phyloP scores from a whole-genome alignment of 352 stramenopile species.

The Phytophthora sansomeana region DNA sequence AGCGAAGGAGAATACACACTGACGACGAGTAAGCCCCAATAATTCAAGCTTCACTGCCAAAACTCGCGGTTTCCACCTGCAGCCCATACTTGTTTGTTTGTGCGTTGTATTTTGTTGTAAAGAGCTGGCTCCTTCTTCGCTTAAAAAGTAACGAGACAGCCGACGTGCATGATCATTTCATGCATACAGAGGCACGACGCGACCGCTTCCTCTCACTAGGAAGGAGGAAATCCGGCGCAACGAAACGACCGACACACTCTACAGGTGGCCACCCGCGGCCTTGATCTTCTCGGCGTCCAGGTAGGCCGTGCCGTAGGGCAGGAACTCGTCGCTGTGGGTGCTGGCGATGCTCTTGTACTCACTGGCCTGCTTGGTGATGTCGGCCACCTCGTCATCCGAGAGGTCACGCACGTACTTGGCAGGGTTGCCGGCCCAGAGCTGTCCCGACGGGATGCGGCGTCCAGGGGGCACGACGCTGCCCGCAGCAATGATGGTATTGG shows the following conservation, averaged over 20 bases:
- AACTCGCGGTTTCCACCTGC: not conserved
- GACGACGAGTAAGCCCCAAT: slow-evolving; percentile 54
- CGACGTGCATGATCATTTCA: slow-evolving; percentile 26
- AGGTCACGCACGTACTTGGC: slow-evolving; percentile 95
- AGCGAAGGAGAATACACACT: slow-evolving; percentile 62
- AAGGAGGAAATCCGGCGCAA: slow-evolving; percentile 16
- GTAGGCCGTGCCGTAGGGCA: slow-evolving; percentile 91
- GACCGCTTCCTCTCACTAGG: slow-evolving; percentile 30
- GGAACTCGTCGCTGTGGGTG: slow-evolving; percentile 91
- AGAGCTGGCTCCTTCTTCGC: slow-evolving; percentile 28
- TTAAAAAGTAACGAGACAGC: slow-evolving; percentile 37
- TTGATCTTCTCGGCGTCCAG: slow-evolving; percentile 91
- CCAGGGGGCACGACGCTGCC: slow-evolving; percentile 94
- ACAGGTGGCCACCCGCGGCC: slow-evolving; percentile 78
- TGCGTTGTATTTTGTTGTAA: slow-evolving; percentile 46
- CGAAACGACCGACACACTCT: slow-evolving; percentile 42
- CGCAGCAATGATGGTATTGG: slow-evolving; percentile 95
- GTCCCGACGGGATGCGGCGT: slow-evolving; percentile 89
- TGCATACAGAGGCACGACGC: slow-evolving; percentile 22
- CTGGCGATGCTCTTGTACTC: slow-evolving; percentile 88
- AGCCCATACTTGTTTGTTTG: slow-evolving; percentile 25
- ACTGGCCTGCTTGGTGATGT: slow-evolving; percentile 87
- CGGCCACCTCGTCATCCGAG: slow-evolving; percentile 92
- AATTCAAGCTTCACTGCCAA: slow-evolving; percentile 14
- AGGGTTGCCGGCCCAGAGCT: slow-evolving; percentile 97